Evolutionary conservation across 2,329 filamentous ascomycete genomes (phyloP).

Genomic region (Phaeosphaeria sp.): DNA sequence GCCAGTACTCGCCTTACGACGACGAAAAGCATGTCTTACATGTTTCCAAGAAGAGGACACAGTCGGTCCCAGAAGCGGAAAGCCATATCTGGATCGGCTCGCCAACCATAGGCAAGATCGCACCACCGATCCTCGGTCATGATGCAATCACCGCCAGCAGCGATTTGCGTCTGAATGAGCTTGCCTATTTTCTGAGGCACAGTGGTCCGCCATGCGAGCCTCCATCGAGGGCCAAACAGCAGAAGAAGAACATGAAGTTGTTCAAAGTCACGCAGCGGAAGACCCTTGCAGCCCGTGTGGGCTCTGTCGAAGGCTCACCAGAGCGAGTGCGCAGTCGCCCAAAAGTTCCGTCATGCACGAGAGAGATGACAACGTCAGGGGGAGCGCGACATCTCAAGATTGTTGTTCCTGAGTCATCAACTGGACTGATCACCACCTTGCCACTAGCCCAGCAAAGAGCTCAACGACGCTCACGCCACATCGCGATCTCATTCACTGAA

Average conservation of each 20-base stretch:
- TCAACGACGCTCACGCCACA: conserved; percentile 19
- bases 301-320: conserved; percentile 28
- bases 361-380: conserved; percentile 35
- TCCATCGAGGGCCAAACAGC: conserved; percentile 12
- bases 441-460: conserved; percentile 7
- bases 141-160: conserved; percentile 36
- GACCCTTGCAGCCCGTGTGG: conserved; percentile 28
- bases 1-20: conserved; percentile 31
- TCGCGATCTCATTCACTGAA: conserved; percentile 32
- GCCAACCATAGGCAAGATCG: conserved; percentile 31
- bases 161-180: conserved; percentile 35
- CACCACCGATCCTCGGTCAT: conserved; percentile 43
- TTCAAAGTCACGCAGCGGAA: conserved; percentile 35
- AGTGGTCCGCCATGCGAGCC: conserved; percentile 33
- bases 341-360: conserved; percentile 30
- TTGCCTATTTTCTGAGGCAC: conserved; percentile 39
- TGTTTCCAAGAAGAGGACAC: conserved; percentile 16
- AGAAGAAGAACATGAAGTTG: conserved; percentile 27
- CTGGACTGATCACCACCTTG: conserved; percentile 11
- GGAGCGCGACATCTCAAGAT: conserved; percentile 42
- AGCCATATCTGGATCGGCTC: conserved; percentile 25
- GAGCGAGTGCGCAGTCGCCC: conserved; percentile 20
- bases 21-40: conserved; percentile 17
- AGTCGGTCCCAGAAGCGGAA: conserved; percentile 9
- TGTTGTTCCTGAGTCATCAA: conserved; percentile 27